Evolutionary conservation across 148 eudicot genomes (phyloP).

Genomic region (Rhododendron ovatum): DNA sequence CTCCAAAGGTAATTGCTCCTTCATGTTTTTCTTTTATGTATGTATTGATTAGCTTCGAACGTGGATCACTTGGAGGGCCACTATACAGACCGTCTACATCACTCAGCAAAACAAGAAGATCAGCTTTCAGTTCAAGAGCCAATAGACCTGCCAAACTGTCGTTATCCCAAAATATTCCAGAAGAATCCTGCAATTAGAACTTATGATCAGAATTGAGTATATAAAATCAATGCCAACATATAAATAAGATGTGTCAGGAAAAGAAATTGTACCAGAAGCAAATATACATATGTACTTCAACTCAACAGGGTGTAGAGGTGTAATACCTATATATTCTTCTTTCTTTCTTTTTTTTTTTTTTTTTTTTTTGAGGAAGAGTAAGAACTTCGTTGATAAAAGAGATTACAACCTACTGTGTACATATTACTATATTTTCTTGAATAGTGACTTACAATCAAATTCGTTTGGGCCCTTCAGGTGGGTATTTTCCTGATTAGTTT

Average conservation of each 20-base stretch:
- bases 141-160: constrained; percentile 89
- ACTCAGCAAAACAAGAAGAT: constrained; percentile 84
- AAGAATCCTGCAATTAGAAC: constrained; percentile 65
- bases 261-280: not conserved
- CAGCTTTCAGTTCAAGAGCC: constrained; percentile 82
- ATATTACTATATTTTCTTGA: not conserved
- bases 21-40: constrained; percentile 49
- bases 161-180: constrained; percentile 97
- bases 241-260: not conserved
- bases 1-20: constrained; percentile 38
- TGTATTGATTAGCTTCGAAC: constrained; percentile 79
- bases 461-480: not conserved
- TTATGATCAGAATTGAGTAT: not conserved
- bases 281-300: not conserved
- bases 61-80: constrained; percentile 92
- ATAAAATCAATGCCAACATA: not conserved
- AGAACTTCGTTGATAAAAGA: not conserved
- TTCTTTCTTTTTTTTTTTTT: no score
- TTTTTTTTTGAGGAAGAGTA: no score
- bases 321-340: not conserved
- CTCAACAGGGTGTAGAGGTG: not conserved
- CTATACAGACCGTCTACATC: constrained; percentile 92
- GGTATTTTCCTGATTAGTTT: not conserved
- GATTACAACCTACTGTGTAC: not conserved
- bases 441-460: not conserved